phyloP scores from a whole-genome alignment of 1,284 basidiomycete species.

The Cryptococcus sp. region DNA sequence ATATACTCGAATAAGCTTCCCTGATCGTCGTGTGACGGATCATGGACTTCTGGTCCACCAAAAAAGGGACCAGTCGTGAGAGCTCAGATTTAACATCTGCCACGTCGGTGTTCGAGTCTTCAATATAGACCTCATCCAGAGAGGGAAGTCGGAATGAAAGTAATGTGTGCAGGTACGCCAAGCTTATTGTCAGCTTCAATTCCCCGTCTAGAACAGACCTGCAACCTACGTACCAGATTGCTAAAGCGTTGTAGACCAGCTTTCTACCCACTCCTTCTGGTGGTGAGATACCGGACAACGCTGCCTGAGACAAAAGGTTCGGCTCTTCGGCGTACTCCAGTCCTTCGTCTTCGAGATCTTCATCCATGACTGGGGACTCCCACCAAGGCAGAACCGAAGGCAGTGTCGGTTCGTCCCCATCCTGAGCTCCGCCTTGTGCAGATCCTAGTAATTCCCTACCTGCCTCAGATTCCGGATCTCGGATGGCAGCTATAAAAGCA shows the following conservation, averaged over 20 bases:
- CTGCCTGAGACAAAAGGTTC: conserved; percentile 2
- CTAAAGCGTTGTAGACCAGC: conserved; percentile 39
- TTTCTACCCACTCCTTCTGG: conserved; percentile 17
- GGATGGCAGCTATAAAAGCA: conserved; percentile 36
- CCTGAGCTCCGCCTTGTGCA: conserved; percentile 18
- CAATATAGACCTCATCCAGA: conserved; percentile 14
- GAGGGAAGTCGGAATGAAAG: conserved; percentile 35
- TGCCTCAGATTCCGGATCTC: conserved; percentile 35
- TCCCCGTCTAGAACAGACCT: neutral
- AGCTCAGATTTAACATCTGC: conserved; percentile 24
- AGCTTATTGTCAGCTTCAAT: conserved; percentile 15
- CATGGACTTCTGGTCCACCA: conserved; percentile 33
- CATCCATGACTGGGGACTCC: conserved; percentile 11
- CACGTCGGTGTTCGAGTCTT: neutral
- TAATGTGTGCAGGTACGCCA: conserved; percentile 41
- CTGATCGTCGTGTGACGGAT: conserved; percentile 24
- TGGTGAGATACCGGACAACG: conserved; percentile 9
- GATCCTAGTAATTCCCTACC: conserved; percentile 31
- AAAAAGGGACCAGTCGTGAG: conserved; percentile 28
- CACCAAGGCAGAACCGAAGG: conserved; percentile 32
- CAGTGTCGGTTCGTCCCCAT: neutral
- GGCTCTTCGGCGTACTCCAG: conserved; percentile 1
- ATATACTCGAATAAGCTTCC: conserved; percentile 37
- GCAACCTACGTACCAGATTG: conserved; percentile 31
- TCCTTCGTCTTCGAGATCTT: conserved; percentile 10